Evolutionary conservation across 2,329 filamentous ascomycete species (phyloP), one percentile per base, ranked within the genome.

Genomic region (Cadophora gregata): DNA sequence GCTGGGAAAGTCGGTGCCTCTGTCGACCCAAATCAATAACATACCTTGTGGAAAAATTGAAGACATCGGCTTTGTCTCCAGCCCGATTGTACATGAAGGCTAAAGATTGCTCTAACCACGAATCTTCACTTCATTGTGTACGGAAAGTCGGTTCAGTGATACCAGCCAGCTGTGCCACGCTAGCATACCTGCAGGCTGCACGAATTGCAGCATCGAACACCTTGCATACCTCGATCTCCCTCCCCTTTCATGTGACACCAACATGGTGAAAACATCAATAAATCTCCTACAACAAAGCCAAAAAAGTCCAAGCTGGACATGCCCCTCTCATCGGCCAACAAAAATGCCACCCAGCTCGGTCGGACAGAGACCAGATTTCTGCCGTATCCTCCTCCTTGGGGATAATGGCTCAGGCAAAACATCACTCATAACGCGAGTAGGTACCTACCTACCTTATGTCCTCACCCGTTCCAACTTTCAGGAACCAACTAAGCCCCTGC

Each of bases 331-430:
- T 19, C 16, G 4, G 25, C 1, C 38, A 3, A 42, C 14, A 42
- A 29, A n/a, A 16, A 8, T 4, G 27, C 16, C 5, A 5, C 14
- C 19, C 50, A 53, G 31, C 3, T 19, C 19, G 25, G 50, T 19
- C 19, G 25, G 50, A 9, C 50, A 53, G 31, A 25, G 50, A n/a
- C 50, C 50, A 29, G 50, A 53, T 53, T 53, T 53, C 50, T 53
- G 25, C 50, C 50, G 50, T 16, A 53, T 53, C 16, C 4, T 53
- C 25, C 50, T 53, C 4, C 8, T 53, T 16, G 50, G 50, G 3
- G 25, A 53, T n/a, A 53, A 53, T n/a, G 50, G 50, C 27, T 53
- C 50, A 7, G 50, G 50, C 14, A 53, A 29, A 29, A 53, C 50
- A 29, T 16, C 50, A 14, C 12, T 53, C 6, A 19, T 53, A 27